These are phyloP conservation scores for Fraxinus albicans DNA, from an alignment of 305 asterid species.

Conservation along the genomic window DNA sequence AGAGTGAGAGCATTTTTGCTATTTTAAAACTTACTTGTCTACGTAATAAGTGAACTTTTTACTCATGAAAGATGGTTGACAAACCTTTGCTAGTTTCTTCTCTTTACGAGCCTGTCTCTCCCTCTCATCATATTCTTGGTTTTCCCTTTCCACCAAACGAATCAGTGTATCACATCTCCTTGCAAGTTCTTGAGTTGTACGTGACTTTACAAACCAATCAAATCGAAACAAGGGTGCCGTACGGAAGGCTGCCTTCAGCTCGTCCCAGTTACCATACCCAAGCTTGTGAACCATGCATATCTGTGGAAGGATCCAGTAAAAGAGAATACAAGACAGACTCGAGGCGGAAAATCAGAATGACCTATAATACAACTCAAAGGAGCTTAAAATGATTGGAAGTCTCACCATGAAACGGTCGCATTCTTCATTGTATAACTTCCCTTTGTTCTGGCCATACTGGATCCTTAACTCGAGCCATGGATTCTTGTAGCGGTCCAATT, in stretches of 20 bases:
- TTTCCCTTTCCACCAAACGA: slow-evolving; percentile 88
- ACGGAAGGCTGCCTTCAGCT: slow-evolving; percentile 93
- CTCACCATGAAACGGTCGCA: slow-evolving; percentile 97
- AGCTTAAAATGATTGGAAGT: not conserved
- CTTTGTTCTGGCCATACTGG: slow-evolving; percentile 98
- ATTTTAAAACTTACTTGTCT: not conserved
- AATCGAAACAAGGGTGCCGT: slow-evolving; percentile 91
- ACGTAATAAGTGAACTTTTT: not conserved
- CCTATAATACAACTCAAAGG: not conserved
- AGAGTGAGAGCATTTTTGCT: not conserved
- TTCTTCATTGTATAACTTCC: slow-evolving; percentile 96
- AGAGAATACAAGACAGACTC: not conserved
- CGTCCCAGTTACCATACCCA: slow-evolving; percentile 99
- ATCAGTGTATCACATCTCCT: slow-evolving; percentile 96
- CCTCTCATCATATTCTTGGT: slow-evolving; percentile 93
- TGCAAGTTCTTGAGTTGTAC: slow-evolving; percentile 97
- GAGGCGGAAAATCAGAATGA: not conserved
- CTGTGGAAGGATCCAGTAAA: slow-evolving; percentile 34
- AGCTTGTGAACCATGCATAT: slow-evolving; percentile 98
- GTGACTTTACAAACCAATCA: slow-evolving; percentile 98
- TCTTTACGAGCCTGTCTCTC: slow-evolving; percentile 98
- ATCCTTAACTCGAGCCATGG: slow-evolving; percentile 97
- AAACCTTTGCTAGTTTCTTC: slow-evolving; percentile 88
- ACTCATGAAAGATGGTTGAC: not conserved
- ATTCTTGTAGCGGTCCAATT: slow-evolving; percentile 92